These are phyloP conservation scores for Chaetomium globosum DNA, from an alignment of 2,329 filamentous ascomycete species.

Conservation along the genomic window DNA sequence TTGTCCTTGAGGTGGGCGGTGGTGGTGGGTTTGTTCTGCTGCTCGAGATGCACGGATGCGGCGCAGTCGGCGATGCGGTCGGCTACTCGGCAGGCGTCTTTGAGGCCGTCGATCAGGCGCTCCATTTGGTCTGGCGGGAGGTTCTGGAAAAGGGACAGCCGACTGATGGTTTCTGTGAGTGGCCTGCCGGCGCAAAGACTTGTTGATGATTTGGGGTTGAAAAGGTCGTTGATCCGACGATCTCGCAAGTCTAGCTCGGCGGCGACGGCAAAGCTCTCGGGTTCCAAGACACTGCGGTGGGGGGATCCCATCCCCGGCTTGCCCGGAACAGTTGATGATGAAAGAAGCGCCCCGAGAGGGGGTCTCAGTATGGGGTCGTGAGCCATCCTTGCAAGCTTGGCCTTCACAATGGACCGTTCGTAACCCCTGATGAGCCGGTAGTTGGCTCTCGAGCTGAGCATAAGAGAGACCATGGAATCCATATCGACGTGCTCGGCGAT, in stretches of 20 bases:
- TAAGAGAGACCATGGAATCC: conserved; percentile 11
- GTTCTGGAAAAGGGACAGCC: conserved; percentile 4
- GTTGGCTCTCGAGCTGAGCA: conserved; percentile 18
- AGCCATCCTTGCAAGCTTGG: conserved; percentile 12
- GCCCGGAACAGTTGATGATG: conserved; percentile 4
- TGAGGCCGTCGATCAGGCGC: conserved; percentile 14
- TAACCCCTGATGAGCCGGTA: conserved; percentile 7
- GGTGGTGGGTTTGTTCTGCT: not conserved
- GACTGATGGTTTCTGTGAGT: not conserved
- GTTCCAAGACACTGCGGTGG: conserved; percentile 5
- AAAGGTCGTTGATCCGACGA: conserved; percentile 5
- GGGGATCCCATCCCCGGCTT: not conserved
- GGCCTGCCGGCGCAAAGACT: not conserved
- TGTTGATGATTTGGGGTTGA: conserved; percentile 3
- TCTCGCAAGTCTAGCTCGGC: conserved; percentile 15
- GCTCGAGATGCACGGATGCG: not conserved
- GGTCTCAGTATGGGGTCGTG: conserved; percentile 9
- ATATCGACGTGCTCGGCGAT: conserved; percentile 19
- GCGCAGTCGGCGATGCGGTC: conserved; percentile 23
- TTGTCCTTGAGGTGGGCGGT: not conserved
- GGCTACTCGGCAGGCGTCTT: conserved; percentile 16
- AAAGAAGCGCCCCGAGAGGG: conserved; percentile 14
- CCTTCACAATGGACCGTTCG: conserved; percentile 18
- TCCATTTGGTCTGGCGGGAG: conserved; percentile 13
- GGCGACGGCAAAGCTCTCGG: conserved; percentile 9